A percentile compares a stretch with the other conserved stretches of the same genome.
Conservation (phyloP, 2,329 filamentous ascomycete species). For the Chaetomiaceae sp. region DNA sequence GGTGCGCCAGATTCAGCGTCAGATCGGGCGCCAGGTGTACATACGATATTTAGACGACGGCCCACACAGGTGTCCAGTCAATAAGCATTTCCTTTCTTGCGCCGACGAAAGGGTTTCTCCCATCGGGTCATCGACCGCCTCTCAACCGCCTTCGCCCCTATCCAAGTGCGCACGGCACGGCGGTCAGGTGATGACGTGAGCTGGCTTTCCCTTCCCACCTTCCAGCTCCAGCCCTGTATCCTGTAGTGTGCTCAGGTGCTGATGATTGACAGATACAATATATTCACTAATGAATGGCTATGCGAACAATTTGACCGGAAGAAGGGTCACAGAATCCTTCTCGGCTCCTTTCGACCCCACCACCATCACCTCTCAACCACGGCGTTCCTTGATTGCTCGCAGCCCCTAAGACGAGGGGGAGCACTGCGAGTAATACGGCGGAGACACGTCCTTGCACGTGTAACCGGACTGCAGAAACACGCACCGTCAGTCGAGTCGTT, state of each 20-base stretch:
- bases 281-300: conserved; percentile 6
- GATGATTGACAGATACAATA: not conserved
- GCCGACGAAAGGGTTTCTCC: conserved; percentile 3
- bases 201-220: not conserved
- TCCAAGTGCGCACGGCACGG: not conserved
- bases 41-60: conserved; percentile 19
- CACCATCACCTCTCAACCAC: not conserved
- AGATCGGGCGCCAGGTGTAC: conserved; percentile 18
- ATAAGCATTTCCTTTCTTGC: conserved; percentile 13
- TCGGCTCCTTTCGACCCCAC: not conserved
- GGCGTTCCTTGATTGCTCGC: too few relatives aligned
- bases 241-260: not conserved
- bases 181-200: not conserved
- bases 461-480: conserved; percentile 25
- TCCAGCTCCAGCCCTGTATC: not conserved
- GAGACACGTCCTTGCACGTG: conserved; percentile 32
- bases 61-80: conserved; percentile 14
- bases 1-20: conserved; percentile 2
- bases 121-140: not conserved
- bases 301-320: conserved; percentile 3
- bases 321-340: not conserved
- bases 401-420: conserved; percentile 1
- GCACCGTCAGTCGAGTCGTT: conserved; percentile 7
- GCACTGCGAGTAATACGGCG: conserved; percentile 37
- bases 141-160: not conserved